These are phyloP conservation scores for Cordyceps pruinosa DNA, from an alignment of 2,329 filamentous ascomycete genomes.

Conservation along the genomic window DNA sequence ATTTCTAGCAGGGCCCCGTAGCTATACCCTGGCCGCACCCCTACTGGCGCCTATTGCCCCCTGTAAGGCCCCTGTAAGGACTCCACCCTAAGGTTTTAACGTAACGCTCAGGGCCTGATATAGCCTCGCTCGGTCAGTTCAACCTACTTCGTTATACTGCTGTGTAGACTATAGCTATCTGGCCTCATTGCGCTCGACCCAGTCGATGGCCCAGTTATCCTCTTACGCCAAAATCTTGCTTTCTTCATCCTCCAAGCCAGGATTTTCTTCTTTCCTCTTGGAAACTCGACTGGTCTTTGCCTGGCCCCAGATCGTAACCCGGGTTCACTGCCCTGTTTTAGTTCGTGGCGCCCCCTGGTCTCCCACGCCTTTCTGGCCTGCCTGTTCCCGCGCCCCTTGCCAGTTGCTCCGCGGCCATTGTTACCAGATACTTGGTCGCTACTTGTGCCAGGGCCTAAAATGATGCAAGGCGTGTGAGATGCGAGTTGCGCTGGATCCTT, in stretches of 20 bases:
- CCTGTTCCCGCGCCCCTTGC: background rate
- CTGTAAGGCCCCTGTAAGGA: no score
- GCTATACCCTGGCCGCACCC: no score
- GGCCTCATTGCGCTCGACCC: background rate
- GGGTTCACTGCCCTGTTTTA: background rate
- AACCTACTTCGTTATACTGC: no score
- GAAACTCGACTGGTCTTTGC: background rate
- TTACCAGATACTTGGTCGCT: background rate
- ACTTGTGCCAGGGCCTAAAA: background rate
- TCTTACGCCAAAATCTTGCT: background rate
- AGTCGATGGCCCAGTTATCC: background rate
- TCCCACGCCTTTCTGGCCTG: background rate
- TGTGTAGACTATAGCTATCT: no score
- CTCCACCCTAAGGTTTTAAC: no score
- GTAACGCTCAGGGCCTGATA: no score
- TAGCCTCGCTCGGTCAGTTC: no score
- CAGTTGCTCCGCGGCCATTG: no score
- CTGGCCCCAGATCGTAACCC: background rate
- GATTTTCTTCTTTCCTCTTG: background rate
- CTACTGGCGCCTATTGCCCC: no score
- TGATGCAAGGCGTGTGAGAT: no score
- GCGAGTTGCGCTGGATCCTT: background rate
- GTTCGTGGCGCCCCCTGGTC: background rate
- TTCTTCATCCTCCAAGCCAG: background rate
- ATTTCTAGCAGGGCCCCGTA: no score